A percentile compares a stretch with the other conserved stretches of the same genome.
These are phyloP conservation scores for Lasiosphaeria ovina DNA, from an alignment of 495 filamentous ascomycete genomes.

Conservation along the genomic window DNA sequence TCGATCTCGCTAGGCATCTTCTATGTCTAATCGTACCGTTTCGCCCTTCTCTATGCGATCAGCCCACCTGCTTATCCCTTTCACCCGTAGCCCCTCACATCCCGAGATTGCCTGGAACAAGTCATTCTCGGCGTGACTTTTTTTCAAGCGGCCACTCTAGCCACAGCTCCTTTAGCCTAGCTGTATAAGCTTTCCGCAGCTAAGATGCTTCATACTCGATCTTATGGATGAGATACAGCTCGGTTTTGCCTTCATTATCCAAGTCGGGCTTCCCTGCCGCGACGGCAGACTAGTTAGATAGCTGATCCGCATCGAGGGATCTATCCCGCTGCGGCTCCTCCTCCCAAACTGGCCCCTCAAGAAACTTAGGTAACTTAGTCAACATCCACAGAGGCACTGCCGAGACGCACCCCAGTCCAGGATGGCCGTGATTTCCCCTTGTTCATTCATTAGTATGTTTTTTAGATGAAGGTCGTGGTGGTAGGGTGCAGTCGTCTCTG, in stretches of 20 bases:
- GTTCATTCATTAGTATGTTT: constrained; percentile 50
- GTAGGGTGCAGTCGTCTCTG: constrained; percentile 36
- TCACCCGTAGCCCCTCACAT: constrained; percentile 16
- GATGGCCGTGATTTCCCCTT: constrained; percentile 42
- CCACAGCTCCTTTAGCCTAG: constrained; percentile 19
- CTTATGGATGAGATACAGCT: constrained; percentile 25
- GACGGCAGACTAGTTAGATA: constrained; percentile 6
- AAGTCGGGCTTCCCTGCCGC: constrained; percentile 11
- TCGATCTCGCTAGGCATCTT: constrained; percentile 4
- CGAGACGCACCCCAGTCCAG: constrained; percentile 52
- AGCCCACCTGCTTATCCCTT: constrained; percentile 11
- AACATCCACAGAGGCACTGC: constrained; percentile 46
- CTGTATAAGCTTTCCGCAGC: constrained; percentile 26
- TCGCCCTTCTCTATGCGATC: constrained; percentile 17
- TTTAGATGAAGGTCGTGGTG: constrained; percentile 45
- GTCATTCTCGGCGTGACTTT: constrained; percentile 18
- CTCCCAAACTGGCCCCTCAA: constrained; percentile 26
- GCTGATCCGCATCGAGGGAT: constrained; percentile 26
- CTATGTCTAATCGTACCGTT: constrained; percentile 10
- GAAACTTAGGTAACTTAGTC: constrained; percentile 44
- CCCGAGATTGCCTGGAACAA: constrained; percentile 11
- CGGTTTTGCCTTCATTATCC: constrained; percentile 25
- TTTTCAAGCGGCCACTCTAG: constrained; percentile 15
- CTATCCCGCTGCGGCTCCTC: constrained; percentile 27
- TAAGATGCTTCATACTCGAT: constrained; percentile 32